These are phyloP conservation scores for Xylaria multiplex DNA, from an alignment of 2,329 filamentous ascomycete species.

Conservation along the genomic window DNA sequence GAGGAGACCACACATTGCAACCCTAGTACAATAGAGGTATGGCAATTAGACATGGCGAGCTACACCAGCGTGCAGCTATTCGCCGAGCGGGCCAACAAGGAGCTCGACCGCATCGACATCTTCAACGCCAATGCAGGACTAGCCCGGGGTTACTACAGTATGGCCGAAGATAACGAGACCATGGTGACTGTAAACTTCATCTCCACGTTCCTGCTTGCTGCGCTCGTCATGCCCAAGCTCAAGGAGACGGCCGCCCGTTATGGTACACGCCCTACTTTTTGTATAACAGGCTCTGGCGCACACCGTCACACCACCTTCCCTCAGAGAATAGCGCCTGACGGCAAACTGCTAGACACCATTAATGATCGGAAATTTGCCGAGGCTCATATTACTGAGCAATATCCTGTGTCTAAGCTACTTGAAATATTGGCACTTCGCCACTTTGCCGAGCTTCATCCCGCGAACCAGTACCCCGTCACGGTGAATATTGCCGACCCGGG, in stretches of 20 bases:
- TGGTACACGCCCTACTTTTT: constrained; percentile 42
- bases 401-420: constrained; percentile 49
- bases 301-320: constrained; percentile 45
- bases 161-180: constrained; percentile 58
- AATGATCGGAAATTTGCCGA: neutral
- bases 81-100: constrained; percentile 47
- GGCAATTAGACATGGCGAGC: constrained; percentile 60
- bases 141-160: constrained; percentile 47
- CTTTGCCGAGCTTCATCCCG: constrained; percentile 35
- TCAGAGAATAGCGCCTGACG: constrained; percentile 39
- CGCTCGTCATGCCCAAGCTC: constrained; percentile 63
- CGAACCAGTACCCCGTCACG: constrained; percentile 50
- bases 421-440: constrained; percentile 44
- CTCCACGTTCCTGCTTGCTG: constrained; percentile 60
- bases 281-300: constrained; percentile 45
- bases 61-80: constrained; percentile 60
- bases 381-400: constrained; percentile 32
- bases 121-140: constrained; percentile 57
- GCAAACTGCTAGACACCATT: constrained; percentile 27
- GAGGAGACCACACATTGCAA: constrained; percentile 39
- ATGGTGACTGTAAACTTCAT: constrained; percentile 65
- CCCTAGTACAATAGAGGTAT: constrained; percentile 56
- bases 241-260: constrained; percentile 50
- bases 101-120: constrained; percentile 57
- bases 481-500: constrained; percentile 65